Percentiles rank a stretch among this genome's conserved stretches.
These are phyloP conservation scores for Hyaloperonospora arabidopsidis DNA, from an alignment of 352 stramenopile genomes.

Conservation along the genomic window DNA sequence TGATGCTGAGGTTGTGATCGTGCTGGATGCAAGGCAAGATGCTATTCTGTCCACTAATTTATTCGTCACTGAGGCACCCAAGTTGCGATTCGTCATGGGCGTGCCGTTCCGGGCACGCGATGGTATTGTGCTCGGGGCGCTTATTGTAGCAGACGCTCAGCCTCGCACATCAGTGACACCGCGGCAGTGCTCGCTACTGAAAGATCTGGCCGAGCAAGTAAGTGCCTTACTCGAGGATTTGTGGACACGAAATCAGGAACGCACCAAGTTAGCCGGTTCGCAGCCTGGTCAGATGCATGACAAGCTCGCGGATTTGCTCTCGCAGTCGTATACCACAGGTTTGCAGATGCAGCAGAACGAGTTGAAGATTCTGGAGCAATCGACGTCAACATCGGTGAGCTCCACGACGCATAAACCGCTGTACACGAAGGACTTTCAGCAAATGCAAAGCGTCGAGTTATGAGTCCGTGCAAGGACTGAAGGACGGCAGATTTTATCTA, in stretches of 20 bases:
- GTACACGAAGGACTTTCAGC: slow-evolving; percentile 25
- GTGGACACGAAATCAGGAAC: slow-evolving; percentile 29
- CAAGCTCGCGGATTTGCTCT: slow-evolving; percentile 39
- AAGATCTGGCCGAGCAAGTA: slow-evolving; percentile 40
- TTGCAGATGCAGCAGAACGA: slow-evolving; percentile 47
- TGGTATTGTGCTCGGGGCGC: slow-evolving; percentile 44
- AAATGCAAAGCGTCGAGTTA: slow-evolving; percentile 37
- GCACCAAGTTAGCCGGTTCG: slow-evolving; percentile 18
- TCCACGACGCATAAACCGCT: slow-evolving; percentile 23
- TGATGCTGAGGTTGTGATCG: slow-evolving; percentile 27
- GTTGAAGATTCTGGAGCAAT: slow-evolving; percentile 26
- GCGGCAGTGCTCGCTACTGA: slow-evolving; percentile 29
- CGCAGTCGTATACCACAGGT: slow-evolving; percentile 44
- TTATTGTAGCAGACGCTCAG: slow-evolving; percentile 48
- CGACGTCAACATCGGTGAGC: slow-evolving; percentile 10
- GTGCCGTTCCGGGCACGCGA: slow-evolving; percentile 42
- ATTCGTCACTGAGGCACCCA: slow-evolving; percentile 47
- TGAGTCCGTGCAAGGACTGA: slow-evolving; percentile 15
- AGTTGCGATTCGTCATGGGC: slow-evolving; percentile 48
- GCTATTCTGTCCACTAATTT: slow-evolving; percentile 37
- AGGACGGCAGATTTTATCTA: slow-evolving; percentile 13
- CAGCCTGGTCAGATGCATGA: slow-evolving; percentile 33
- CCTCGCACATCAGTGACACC: slow-evolving; percentile 25
- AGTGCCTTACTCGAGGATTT: slow-evolving; percentile 39
- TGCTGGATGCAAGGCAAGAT: slow-evolving; percentile 42